Percentiles rank a stretch among this genome's conserved stretches.
These are phyloP conservation scores for Cladophialophora yegresii DNA, from an alignment of 2,329 filamentous ascomycete species.

Conservation along the genomic window DNA sequence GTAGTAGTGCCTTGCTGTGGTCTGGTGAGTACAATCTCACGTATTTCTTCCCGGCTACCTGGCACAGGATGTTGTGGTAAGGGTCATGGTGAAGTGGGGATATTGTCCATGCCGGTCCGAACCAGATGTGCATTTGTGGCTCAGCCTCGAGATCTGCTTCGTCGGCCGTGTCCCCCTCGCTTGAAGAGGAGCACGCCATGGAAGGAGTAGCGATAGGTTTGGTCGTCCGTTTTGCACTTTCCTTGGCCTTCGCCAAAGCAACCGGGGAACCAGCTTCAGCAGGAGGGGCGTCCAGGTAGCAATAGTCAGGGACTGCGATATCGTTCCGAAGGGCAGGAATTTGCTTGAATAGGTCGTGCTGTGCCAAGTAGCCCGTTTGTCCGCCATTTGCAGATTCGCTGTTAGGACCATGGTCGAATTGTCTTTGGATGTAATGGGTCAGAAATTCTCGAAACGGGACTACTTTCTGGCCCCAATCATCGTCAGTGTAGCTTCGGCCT, in stretches of 20 bases:
- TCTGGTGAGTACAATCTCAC: conserved; percentile 79
- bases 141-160: conserved; percentile 29
- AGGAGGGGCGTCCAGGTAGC: conserved; percentile 68
- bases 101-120: conserved; percentile 83
- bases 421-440: conserved; percentile 57
- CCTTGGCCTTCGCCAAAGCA: conserved; percentile 42
- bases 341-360: conserved; percentile 83
- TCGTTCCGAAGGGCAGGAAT: conserved; percentile 75
- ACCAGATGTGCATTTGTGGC: conserved; percentile 79
- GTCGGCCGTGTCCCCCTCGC: conserved; percentile 32
- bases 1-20: conserved; percentile 60
- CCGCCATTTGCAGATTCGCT: conserved; percentile 27
- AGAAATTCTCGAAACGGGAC: conserved; percentile 75
- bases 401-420: background rate
- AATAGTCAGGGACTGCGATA: conserved; percentile 79
- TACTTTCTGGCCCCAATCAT: conserved; percentile 79
- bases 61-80: conserved; percentile 87
- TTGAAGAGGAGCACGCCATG: background rate
- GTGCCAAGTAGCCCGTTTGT: conserved; percentile 77
- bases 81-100: conserved; percentile 92
- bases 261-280: conserved; percentile 54
- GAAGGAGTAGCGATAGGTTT: conserved; percentile 32
- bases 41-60: conserved; percentile 89
- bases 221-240: conserved; percentile 9
- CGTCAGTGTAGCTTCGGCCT: conserved; percentile 83